Evolutionary conservation across 2,329 filamentous ascomycete species (phyloP).

Genomic region (Spiromastix sp.): DNA sequence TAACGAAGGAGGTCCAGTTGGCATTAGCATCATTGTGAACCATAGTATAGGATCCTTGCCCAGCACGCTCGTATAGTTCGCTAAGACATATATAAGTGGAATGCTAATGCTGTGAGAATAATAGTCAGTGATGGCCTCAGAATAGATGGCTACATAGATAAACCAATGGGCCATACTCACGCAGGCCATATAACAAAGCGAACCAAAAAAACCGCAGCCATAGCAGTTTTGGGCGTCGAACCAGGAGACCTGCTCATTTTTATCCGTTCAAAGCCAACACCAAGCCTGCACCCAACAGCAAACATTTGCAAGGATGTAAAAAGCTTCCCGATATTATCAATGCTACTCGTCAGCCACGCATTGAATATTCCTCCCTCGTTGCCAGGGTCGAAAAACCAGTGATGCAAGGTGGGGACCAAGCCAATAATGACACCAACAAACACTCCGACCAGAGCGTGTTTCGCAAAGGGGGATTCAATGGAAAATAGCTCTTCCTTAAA

Average conservation of each 20-base stretch:
- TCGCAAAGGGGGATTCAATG: slow-evolving; percentile 44
- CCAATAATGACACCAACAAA: slow-evolving; percentile 50
- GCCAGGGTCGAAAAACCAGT: slow-evolving; percentile 49
- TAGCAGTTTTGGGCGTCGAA: slow-evolving; percentile 33
- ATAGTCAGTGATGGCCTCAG: too few species aligned
- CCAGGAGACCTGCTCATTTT: slow-evolving; percentile 19
- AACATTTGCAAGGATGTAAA: slow-evolving; percentile 58
- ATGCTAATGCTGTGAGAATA: not conserved
- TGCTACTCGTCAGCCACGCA: slow-evolving; percentile 53
- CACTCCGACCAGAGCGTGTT: slow-evolving; percentile 53
- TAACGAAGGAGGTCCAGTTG: slow-evolving; percentile 45
- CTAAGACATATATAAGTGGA: slow-evolving; percentile 27
- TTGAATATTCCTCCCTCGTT: slow-evolving; percentile 53
- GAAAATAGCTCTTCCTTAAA: slow-evolving; percentile 27
- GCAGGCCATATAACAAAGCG: slow-evolving; percentile 53
- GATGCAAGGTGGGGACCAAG: slow-evolving; percentile 48
- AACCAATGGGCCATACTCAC: too few species aligned
- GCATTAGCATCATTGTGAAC: slow-evolving; percentile 55
- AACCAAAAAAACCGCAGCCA: slow-evolving; percentile 43
- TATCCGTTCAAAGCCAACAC: slow-evolving; percentile 40
- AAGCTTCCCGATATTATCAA: slow-evolving; percentile 52
- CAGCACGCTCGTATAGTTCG: slow-evolving; percentile 42
- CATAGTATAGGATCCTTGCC: slow-evolving; percentile 53
- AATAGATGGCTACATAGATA: too few species aligned
- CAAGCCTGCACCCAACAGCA: slow-evolving; percentile 56